Evolutionary conservation across 257 asterid species (phyloP), one percentile per base, ranked within the genome.

Genomic region (Echites panduratus): DNA sequence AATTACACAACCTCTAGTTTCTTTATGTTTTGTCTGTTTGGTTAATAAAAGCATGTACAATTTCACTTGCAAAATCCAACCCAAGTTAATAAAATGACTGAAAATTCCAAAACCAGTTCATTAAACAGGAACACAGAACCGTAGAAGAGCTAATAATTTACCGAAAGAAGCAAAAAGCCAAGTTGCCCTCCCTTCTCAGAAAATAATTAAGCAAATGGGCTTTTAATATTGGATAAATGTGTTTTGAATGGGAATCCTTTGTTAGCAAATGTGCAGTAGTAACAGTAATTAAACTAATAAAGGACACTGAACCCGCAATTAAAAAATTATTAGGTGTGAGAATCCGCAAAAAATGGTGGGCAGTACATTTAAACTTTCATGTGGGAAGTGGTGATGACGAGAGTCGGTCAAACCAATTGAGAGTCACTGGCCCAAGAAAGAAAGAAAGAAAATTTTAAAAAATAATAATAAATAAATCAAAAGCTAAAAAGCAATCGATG

Each of bases 331-430:
- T 5, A 22, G 11, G 79, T 79, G 80, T 72, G 83, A 79, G 64
- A 48, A 65, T 70, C 77, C 67, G 77, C 76, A 77, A 82, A 88
- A 83, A 71, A 75, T 83, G 86, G 88, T 83, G 89, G 90, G 83
- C 88, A 79, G 72, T 53, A 54, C 20, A 77, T 75, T 79, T 59
- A 83, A 79, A 73, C 49, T 74, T 82, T 57, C 69, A 77, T 70
- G 77, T 72, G 80, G 29, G 83, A 50, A 20, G 54, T 75, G 77
- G 52, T 67, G 79, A 77, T 75, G 85, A 78, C 74, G 77, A 19
- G 65, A 75, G 56, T 71, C 79, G 93, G 96, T 90, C 98, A 92
- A 88, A 88, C 84, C 61, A 76, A 81, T 77, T 74, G 80, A 79
- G 72, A 77, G 76, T 70, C 29, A 68, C 82, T 81, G 84, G 73